Evolutionary conservation across 768 basidiomycete genomes (phyloP), one percentile per base, ranked within the genome.

Genomic region (Boletellus emodensis): DNA sequence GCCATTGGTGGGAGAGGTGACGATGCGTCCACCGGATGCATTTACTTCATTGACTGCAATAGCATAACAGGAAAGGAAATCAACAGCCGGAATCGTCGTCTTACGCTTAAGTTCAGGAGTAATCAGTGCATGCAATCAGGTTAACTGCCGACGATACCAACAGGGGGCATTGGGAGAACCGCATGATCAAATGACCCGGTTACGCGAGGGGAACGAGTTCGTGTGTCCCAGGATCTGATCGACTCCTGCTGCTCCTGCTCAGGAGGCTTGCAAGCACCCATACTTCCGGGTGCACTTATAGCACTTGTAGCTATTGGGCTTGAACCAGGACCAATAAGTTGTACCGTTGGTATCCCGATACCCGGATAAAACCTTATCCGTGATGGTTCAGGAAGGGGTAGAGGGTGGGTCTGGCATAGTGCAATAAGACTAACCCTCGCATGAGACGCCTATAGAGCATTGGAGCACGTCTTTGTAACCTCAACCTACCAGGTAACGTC

Each of bases 1-100:
- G 39, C 94, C 94, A 62, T 94, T 94, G 6, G 94, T 94, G 3
- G 90, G 94, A 6, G 90, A 89, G 2, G 94, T 97, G 40, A 98
- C 94, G 46, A 98, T 95, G 30, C 94, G 78, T 0, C 94, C 94
- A 0, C 94, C 94, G 28, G 82, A 79, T 4, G 94, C 94, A 61
- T 95, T 96, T 12, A 95, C 93, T 66, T 96, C 94, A 61, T 95
- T 95, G 12, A 94, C 92, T 15, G 91, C 90, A 47, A 94, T 94
- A 3, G 93, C 94, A 67, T 96, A 97, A 53, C 90, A 91, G 1
- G 87, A 89, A 52, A 98, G 72, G 62, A 94, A 94, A 62, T 98
- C 94, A 70, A 98, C 83, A 1, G 91, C 93, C 0, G 93, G 93
- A 44, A 96, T 93, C 58, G 86, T 84, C 9, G 90, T 90, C 67